A percentile compares a stretch with the other conserved stretches of the same genome.
phyloP scores from a whole-genome alignment of 768 basidiomycete genomes.

The Clathrus columnatus region DNA sequence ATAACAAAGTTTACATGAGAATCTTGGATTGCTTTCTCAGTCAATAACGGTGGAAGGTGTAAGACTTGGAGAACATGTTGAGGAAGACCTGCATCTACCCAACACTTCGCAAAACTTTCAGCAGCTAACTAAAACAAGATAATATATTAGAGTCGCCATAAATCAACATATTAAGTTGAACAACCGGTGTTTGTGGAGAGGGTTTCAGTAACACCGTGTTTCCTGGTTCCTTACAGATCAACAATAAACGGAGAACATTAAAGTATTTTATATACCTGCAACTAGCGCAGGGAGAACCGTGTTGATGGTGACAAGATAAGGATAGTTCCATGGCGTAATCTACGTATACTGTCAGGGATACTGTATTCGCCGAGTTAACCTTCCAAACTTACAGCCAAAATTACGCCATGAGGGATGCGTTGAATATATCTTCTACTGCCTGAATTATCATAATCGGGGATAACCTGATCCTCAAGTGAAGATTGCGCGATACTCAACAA shows the following conservation, averaged over 20 bases:
- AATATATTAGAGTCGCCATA: not conserved
- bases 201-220: slow-evolving; percentile 92
- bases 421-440: slow-evolving; percentile 80
- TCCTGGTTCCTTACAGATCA: slow-evolving; percentile 30
- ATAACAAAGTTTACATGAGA: slow-evolving; percentile 68
- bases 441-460: slow-evolving; percentile 71
- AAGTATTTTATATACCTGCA: slow-evolving; percentile 29
- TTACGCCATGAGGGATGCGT: slow-evolving; percentile 76
- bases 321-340: slow-evolving; percentile 45
- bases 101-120: slow-evolving; percentile 65
- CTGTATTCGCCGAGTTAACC: slow-evolving; percentile 48
- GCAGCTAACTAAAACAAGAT: slow-evolving; percentile 42
- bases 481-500: slow-evolving; percentile 77
- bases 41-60: slow-evolving; percentile 59
- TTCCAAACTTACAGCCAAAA: slow-evolving; percentile 87
- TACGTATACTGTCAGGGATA: not conserved
- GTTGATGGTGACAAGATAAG: slow-evolving; percentile 86
- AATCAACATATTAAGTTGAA: not conserved
- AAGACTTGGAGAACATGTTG: slow-evolving; percentile 63
- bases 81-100: slow-evolving; percentile 74
- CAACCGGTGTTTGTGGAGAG: slow-evolving; percentile 83
- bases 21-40: slow-evolving; percentile 53
- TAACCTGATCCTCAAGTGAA: slow-evolving; percentile 62
- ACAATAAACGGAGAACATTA: not conserved
- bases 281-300: slow-evolving; percentile 86